Percentiles rank a stretch among this genome's conserved stretches.
These are phyloP conservation scores for Chondrostereum purpureum DNA, from an alignment of 1,284 basidiomycete genomes.

Conservation along the genomic window DNA sequence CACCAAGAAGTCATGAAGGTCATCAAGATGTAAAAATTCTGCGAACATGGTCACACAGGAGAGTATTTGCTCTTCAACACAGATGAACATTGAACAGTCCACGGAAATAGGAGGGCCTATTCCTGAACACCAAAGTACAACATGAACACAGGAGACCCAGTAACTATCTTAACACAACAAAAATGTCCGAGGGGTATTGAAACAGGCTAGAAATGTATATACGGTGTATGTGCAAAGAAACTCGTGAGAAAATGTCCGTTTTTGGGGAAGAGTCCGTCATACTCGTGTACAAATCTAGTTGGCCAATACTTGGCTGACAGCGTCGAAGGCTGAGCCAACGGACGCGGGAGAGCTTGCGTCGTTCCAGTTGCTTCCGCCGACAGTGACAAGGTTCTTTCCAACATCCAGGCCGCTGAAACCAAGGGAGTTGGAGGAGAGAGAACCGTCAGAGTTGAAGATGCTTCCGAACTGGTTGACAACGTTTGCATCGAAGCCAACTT, in stretches of 20 bases:
- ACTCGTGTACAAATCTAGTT: not conserved
- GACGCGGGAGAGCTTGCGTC: slow-evolving; percentile 12
- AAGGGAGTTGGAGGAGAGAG: slow-evolving; percentile 13
- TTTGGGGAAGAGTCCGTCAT: not conserved
- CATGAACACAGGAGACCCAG: not conserved
- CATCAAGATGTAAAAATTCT: no score
- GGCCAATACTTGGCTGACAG: slow-evolving; percentile 13
- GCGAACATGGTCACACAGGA: no score
- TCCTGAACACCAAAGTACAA: no score
- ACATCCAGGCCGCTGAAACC: slow-evolving; percentile 15
- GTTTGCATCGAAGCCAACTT: slow-evolving; percentile 18
- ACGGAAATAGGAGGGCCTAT: no score
- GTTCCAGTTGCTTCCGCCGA: slow-evolving; percentile 18
- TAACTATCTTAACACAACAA: not conserved
- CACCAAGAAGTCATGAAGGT: no score
- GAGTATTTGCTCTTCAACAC: no score
- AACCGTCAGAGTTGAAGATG: slow-evolving; percentile 13
- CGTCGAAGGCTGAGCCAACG: slow-evolving; percentile 12
- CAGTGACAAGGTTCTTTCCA: slow-evolving; percentile 14
- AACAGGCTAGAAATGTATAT: not conserved
- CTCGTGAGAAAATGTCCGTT: not conserved
- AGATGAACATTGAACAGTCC: no score
- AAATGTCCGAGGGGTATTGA: not conserved
- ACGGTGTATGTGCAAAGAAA: not conserved
- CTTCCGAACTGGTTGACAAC: slow-evolving; percentile 16